Evolutionary conservation across 352 stramenopile species (phyloP).

Genomic region (Lagenidium giganteum): DNA sequence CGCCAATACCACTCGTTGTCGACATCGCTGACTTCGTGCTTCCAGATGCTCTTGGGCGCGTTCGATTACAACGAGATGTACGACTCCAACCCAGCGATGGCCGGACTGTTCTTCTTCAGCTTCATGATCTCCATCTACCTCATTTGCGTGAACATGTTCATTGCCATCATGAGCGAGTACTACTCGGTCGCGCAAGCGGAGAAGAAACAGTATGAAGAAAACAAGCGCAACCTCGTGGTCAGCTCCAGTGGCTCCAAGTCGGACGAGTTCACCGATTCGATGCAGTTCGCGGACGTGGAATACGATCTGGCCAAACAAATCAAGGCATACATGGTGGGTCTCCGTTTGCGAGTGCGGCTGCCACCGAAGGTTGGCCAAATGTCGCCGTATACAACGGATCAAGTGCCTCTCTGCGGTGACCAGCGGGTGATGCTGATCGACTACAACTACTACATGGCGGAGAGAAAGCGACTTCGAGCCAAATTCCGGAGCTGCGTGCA

Average conservation of each 20-base stretch:
- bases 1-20: constrained; percentile 71
- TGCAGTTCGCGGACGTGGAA: constrained; percentile 61
- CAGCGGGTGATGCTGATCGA: constrained; percentile 71
- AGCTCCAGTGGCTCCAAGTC: background rate
- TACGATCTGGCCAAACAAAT: constrained; percentile 74
- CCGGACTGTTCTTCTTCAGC: constrained; percentile 76
- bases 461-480: constrained; percentile 47
- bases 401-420: constrained; percentile 49
- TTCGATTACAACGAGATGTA: constrained; percentile 78
- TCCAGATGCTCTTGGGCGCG: constrained; percentile 77
- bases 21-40: constrained; percentile 65
- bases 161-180: constrained; percentile 83
- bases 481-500: constrained; percentile 65
- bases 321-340: constrained; percentile 48
- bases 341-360: constrained; percentile 56
- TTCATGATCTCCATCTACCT: constrained; percentile 82
- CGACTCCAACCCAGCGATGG: constrained; percentile 61
- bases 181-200: constrained; percentile 68
- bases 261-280: constrained; percentile 46
- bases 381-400: constrained; percentile 34
- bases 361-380: constrained; percentile 28
- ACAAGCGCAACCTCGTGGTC: constrained; percentile 25
- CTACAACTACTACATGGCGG: constrained; percentile 66
- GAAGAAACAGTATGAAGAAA: constrained; percentile 59
- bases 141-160: constrained; percentile 84